Base-by-base conservation (phyloP, 352 stramenopile species). In the Globisporangium uncinulatum region DNA sequence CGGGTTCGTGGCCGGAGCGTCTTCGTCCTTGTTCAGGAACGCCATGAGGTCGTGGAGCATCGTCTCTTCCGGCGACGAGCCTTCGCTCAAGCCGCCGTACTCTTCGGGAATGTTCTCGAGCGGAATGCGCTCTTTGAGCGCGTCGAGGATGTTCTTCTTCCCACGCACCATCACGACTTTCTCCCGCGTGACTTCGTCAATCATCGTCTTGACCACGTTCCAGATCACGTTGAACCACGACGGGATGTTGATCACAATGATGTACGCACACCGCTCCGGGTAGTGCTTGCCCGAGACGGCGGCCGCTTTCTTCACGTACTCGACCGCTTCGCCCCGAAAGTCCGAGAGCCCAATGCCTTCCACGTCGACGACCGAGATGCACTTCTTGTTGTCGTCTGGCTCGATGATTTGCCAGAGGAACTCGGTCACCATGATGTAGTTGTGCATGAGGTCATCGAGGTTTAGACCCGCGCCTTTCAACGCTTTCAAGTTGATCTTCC, bases 181-280 rank as follows among this genome's bases (percentile, higher is more conserved):
- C 53, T 91, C 80, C 24, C 80, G 76, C 13, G 80, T 91, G 57
- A 88, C 87, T 31, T 74, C 68, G 50, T 89, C 86, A 29, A 91
- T 69, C 29, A 88, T 62, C n/a, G 80, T 79, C 24, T 76, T 82
- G 17, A 86, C 75, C 11, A 91, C 55, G 57, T 89, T 89, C 80
- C 80, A 91, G 48, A 91, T 89, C 31, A 91, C 70, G 54, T 84
- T 86, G 51, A 91, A 91, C 81, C 81, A 91, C 10, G 66, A 59
- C 24, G 81, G 81, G 11, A 76, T 76, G 57, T 91, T 89, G 46
- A 91, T 52, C 62, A 91, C 81, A 51, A 91, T 86, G 9, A 89
- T 62, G 32, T 89, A 76, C 55, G 76, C 86, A 4, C 87, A 73
- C 17, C 81, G 76, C 61, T 91, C 81, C 4, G 81, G 79, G 59